A percentile compares a stretch with the other conserved stretches of the same genome.
phyloP scores from a whole-genome alignment of 2,329 filamentous ascomycete species.

The Pseudogymnoascus sp. region DNA sequence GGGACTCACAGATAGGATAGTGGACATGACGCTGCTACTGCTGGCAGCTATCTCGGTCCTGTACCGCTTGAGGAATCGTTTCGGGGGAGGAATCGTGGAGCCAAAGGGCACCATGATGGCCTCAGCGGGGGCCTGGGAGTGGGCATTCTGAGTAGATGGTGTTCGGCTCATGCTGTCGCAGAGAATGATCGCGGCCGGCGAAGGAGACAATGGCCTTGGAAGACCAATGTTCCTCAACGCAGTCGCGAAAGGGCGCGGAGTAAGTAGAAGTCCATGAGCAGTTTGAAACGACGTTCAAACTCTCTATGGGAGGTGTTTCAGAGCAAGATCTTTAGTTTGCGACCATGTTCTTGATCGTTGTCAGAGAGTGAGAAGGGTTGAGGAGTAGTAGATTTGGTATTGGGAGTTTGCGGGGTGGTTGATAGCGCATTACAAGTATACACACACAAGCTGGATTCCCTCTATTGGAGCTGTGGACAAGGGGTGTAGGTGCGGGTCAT shows the following conservation, averaged over 20 bases:
- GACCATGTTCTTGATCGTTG: background rate
- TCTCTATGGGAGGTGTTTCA: background rate
- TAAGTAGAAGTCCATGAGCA: constrained; percentile 46
- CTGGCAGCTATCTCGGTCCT: constrained; percentile 74
- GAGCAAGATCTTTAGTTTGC: background rate
- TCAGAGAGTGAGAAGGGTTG: background rate
- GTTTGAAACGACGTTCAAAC: constrained; percentile 1
- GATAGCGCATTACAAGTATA: background rate
- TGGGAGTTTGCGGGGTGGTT: background rate
- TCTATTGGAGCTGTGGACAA: background rate
- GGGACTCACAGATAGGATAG: constrained; percentile 55
- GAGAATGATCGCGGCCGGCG: constrained; percentile 30
- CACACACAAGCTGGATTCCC: background rate
- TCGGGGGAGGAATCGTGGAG: constrained; percentile 34
- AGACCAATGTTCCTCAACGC: constrained; percentile 53
- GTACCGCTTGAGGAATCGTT: constrained; percentile 63
- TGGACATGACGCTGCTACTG: constrained; percentile 69
- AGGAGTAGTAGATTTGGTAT: background rate
- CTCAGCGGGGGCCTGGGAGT: constrained; percentile 20
- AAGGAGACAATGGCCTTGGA: constrained; percentile 41
- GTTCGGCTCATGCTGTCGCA: constrained; percentile 36
- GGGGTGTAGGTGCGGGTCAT: background rate
- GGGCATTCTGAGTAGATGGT: constrained; percentile 22
- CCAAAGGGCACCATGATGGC: constrained; percentile 19
- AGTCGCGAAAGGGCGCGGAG: constrained; percentile 48